Base-by-base conservation (phyloP, 169 alveolate genomes). In the Eimeria necatrix region DNA sequence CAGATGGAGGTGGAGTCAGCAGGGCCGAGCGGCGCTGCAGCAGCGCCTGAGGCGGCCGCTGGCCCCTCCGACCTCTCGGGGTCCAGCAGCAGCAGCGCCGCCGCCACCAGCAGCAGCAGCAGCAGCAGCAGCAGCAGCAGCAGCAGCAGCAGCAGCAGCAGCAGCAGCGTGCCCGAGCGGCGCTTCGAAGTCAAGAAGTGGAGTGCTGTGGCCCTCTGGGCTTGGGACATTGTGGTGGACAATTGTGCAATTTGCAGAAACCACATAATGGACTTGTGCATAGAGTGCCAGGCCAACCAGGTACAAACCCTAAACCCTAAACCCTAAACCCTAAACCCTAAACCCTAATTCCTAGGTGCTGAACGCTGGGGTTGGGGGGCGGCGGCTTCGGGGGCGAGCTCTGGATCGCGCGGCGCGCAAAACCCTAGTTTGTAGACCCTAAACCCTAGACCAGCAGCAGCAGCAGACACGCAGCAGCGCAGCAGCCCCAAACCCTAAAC, bases 191-290 rank as follows among this genome's bases (percentile, higher is more conserved):
- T 98, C 52, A 96, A 97, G 76, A 99, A 99, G 96, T 99, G 99
- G 99, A 98, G 98, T 86, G 99, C 99, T 41, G 99, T 99, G 49
- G 99, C 99, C 41, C 97, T 99, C 20, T 99, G 99, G 99, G 98
- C 99, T 49, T 99, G 99, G 99, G 99, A 99, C 96, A 98, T 99
- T 93, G 98, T 98, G 73, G 99, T 99, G 64, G 99, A 99, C 96
- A 99, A 99, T 97, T 99, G 99, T 90, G 99, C 99, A 41, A 99
- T 99, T 74, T 99, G 99, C 97, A 97, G 99, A 96, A 99, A 99
- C 95, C 99, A 99, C 96, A 99, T 99, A 93, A 99, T 98, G 99
- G 99, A 99, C 94, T 98, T 98, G 53, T 99, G 99, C 32, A 91
- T 91, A 53, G 95, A 91, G 81, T 91, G 95, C 84, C 95, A 91